Evolutionary conservation across 306 rosid species (phyloP), one percentile per base, ranked within the genome.

Genomic region (Vigna nakashimae): DNA sequence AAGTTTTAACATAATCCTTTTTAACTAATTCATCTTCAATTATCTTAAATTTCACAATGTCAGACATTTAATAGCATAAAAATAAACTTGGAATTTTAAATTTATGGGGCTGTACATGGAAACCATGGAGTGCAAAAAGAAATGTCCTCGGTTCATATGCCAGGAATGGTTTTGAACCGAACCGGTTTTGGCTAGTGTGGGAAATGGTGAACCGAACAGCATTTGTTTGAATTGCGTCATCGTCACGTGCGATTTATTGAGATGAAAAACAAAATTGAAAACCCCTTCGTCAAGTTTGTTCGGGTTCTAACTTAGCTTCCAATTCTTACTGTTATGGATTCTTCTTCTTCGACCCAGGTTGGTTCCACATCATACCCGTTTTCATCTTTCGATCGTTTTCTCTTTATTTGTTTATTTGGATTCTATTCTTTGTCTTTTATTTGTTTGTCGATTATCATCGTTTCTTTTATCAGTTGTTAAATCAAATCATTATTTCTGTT

Each of bases 341-440:
- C 53, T 66, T 66, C 71, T 65, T 65, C 51, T 18, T 65, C 17
- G 7, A 6, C 51, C n/a, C 30, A 66, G 71, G 71, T 66, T 66
- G 53, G 71, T 66, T 66, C n/a, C 46, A 59, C 5, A 36, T 34
- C 20, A 36, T 16, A 9, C 11, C 5, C 15, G 24, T 64, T 64
- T 64, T 45, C 10, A 10, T 10, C 26, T 50, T 50, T 18, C 59
- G 65, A 36, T 60, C 6, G 10, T 38, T 20, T 69, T 69, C 4
- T 34, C 38, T 48, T 49, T 49, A 7, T 66, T 50, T 43, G 2
- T 26, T 72, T 51, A 4, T 49, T n/a, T n/a, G 2, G 3, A 3
- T 77, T 67, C 9, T 55, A 45, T 12, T 3, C 4, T 51, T 52
- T 66, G 34, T n/a, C 4, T 11, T 70, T 20, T 24, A 18, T 58